Evolutionary conservation across 164 flowering plant genomes (phyloP).

Genomic region (Chimonanthus salicifolius): DNA sequence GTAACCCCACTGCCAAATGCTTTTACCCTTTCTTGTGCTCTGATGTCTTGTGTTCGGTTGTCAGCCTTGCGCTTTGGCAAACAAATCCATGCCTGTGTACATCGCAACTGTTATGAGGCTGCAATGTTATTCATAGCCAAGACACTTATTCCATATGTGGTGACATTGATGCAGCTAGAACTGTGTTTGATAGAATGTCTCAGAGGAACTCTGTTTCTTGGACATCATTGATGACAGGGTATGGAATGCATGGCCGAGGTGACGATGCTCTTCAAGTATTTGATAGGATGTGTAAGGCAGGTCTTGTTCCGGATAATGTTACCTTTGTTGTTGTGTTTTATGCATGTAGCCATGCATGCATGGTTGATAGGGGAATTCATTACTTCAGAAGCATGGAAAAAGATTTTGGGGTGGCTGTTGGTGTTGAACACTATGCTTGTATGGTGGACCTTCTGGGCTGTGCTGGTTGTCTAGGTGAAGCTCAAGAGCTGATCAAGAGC

Average conservation of each 20-base stretch:
- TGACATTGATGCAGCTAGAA: slow-evolving; percentile 48
- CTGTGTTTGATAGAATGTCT: slow-evolving; percentile 46
- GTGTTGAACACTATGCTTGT: slow-evolving; percentile 34
- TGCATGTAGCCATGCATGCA: slow-evolving; percentile 77
- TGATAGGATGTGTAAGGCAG: slow-evolving; percentile 43
- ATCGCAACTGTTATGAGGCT: slow-evolving; percentile 39
- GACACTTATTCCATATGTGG: slow-evolving; percentile 83
- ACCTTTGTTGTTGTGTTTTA: slow-evolving; percentile 63
- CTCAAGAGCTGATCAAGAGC: slow-evolving; percentile 38
- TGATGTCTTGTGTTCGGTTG: slow-evolving; percentile 73
- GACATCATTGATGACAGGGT: slow-evolving; percentile 72
- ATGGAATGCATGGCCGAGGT: slow-evolving; percentile 74
- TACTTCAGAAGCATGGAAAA: slow-evolving; percentile 45
- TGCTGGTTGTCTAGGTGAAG: slow-evolving; percentile 58
- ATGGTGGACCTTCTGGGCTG: slow-evolving; percentile 55
- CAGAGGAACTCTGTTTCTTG: slow-evolving; percentile 62
- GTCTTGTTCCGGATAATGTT: slow-evolving; percentile 49
- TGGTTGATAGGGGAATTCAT: slow-evolving; percentile 44
- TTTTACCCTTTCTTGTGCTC: slow-evolving; percentile 61
- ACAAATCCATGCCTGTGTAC: slow-evolving; percentile 58
- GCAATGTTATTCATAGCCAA: slow-evolving; percentile 45
- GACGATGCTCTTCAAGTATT: slow-evolving; percentile 58
- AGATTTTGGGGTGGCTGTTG: slow-evolving; percentile 45
- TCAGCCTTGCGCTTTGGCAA: slow-evolving; percentile 49
- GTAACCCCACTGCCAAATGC: slow-evolving; percentile 40